These are phyloP conservation scores for Straminergon stramineum DNA, from an alignment of 225 moss, liverwort and hornwort species.

Conservation along the genomic window DNA sequence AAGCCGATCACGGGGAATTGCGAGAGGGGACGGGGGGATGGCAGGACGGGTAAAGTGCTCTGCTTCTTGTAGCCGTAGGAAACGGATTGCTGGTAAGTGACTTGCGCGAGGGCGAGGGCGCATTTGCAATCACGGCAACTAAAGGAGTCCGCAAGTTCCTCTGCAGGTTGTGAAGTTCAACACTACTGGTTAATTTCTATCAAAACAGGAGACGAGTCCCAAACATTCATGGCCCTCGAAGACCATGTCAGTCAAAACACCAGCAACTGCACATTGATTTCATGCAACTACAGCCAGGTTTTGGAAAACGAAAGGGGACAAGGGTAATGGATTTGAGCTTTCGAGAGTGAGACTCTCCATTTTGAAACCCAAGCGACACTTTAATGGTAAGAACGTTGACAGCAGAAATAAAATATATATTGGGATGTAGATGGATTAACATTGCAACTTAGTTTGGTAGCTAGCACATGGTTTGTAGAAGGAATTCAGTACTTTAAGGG, in stretches of 20 bases:
- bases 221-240: neutral
- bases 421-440: neutral
- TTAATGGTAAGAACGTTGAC: neutral
- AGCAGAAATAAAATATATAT: neutral
- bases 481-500: neutral
- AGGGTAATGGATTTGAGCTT: neutral
- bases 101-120: neutral
- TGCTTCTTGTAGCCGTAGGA: neutral
- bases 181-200: neutral
- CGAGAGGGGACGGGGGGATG: neutral
- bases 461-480: neutral
- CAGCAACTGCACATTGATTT: neutral
- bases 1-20: slow-evolving; percentile 23
- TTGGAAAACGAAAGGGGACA: neutral
- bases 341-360: neutral
- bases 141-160: neutral
- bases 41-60: neutral
- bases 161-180: neutral
- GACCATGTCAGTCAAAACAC: neutral
- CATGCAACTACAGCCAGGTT: neutral
- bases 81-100: neutral
- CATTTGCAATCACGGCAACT: neutral
- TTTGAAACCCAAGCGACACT: too few relatives aligned
- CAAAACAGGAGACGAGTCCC: too few relatives aligned
- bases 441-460: neutral